These are phyloP conservation scores for Thalassiosira hispida DNA, from an alignment of 352 stramenopile genomes.

Conservation along the genomic window DNA sequence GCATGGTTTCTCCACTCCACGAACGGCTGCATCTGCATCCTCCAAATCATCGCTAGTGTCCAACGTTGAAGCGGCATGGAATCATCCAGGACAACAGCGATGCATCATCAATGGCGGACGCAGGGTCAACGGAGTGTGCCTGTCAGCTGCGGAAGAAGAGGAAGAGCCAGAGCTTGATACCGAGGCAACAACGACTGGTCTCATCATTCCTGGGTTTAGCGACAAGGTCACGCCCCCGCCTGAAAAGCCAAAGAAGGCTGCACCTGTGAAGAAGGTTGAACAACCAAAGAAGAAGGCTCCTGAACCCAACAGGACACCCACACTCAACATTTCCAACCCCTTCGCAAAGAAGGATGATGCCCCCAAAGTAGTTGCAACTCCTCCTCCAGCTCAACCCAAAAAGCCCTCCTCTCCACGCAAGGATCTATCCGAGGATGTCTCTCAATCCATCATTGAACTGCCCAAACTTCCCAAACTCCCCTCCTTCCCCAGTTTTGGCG, in stretches of 20 bases:
- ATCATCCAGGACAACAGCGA: background rate
- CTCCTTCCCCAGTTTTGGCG: slow-evolving; percentile 2
- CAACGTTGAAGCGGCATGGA: background rate
- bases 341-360: slow-evolving; percentile 8
- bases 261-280: slow-evolving; percentile 3
- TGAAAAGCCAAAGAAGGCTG: slow-evolving; percentile 8
- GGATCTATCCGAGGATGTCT: slow-evolving; percentile 19
- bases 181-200: slow-evolving; percentile 33
- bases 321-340: slow-evolving; percentile 20
- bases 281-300: background rate
- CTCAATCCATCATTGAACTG: slow-evolving; percentile 9
- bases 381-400: too few relatives aligned
- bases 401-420: too few relatives aligned
- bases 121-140: slow-evolving; percentile 1
- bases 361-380: background rate
- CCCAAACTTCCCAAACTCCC: slow-evolving; percentile 15
- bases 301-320: background rate
- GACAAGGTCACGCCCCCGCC: slow-evolving; percentile 21
- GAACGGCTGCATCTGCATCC: background rate
- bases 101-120: background rate
- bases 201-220: slow-evolving; percentile 56
- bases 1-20: background rate
- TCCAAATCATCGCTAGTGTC: slow-evolving; percentile 1
- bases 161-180: slow-evolving; percentile 37
- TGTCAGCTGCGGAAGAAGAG: background rate